Conservation (phyloP, 306 rosid genomes). For the Cucurbita pepo region DNA sequence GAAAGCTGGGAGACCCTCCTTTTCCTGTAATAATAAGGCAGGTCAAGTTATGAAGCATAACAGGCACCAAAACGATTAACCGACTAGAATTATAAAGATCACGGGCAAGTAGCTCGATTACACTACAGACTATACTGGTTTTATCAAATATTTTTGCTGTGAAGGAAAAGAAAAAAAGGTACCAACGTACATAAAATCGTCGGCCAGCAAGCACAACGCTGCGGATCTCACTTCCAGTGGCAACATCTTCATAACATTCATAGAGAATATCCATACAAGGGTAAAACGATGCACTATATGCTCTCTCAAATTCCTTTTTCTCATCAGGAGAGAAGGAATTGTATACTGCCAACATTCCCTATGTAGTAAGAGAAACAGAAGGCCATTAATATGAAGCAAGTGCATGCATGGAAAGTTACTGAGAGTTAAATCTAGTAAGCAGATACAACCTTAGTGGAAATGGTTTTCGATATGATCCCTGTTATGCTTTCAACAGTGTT, state of each 20-base stretch:
- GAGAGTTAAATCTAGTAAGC: background rate
- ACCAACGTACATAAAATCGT: constrained; percentile 56
- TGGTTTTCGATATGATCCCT: constrained; percentile 67
- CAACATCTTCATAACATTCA: constrained; percentile 94
- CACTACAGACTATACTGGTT: background rate
- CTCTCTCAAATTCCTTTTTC: constrained; percentile 73
- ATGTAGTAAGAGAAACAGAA: background rate
- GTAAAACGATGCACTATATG: constrained; percentile 86
- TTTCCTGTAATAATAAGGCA: constrained; percentile 37
- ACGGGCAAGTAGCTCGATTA: background rate
- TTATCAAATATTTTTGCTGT: background rate
- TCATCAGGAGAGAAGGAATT: constrained; percentile 61
- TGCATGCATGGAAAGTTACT: background rate
- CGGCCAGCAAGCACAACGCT: constrained; percentile 99
- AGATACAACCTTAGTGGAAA: constrained; percentile 62
- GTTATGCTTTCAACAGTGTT: constrained; percentile 87
- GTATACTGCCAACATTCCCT: constrained; percentile 91
- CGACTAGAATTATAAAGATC: background rate
- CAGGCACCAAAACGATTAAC: background rate
- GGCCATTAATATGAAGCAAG: background rate
- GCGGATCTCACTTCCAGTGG: constrained; percentile 80
- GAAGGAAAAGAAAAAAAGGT: background rate
- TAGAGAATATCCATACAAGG: constrained; percentile 98
- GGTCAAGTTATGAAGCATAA: background rate
- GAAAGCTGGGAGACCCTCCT: constrained; percentile 91